Evolutionary conservation across 2,329 filamentous ascomycete genomes (phyloP).

Genomic region (Thelonectria rubi): DNA sequence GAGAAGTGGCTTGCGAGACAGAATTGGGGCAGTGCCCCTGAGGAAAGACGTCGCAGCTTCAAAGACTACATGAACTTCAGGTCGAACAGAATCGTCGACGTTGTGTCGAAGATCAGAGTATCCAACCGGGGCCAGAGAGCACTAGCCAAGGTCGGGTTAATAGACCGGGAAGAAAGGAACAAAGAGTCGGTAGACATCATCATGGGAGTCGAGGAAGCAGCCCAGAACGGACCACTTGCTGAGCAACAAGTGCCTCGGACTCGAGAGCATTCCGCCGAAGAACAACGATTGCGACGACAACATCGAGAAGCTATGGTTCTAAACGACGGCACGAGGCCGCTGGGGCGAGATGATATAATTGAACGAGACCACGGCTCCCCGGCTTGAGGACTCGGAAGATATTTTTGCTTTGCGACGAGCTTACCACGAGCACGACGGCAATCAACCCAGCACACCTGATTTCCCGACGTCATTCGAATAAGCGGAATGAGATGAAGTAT

Average conservation of each 20-base stretch:
- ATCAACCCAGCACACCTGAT: neutral
- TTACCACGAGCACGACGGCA: neutral
- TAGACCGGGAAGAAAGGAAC: slow-evolving; percentile 47
- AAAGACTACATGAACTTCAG: slow-evolving; percentile 58
- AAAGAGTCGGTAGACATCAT: slow-evolving; percentile 46
- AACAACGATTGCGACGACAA: slow-evolving; percentile 77
- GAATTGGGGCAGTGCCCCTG: slow-evolving; percentile 68
- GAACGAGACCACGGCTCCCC: slow-evolving; percentile 65
- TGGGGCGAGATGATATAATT: slow-evolving; percentile 81
- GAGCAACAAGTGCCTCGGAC: slow-evolving; percentile 46
- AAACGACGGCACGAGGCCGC: slow-evolving; percentile 81
- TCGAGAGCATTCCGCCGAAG: slow-evolving; percentile 67
- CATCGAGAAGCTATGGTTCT: slow-evolving; percentile 90
- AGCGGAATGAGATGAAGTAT: neutral
- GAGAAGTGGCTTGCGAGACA: slow-evolving; percentile 80
- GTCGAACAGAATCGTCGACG: slow-evolving; percentile 63
- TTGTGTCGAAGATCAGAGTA: slow-evolving; percentile 58
- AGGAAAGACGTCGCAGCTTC: slow-evolving; percentile 65
- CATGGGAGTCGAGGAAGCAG: slow-evolving; percentile 47
- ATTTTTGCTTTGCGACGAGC: neutral
- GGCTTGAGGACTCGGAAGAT: slow-evolving; percentile 30
- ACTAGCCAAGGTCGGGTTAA: slow-evolving; percentile 60
- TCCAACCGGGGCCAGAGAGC: slow-evolving; percentile 61
- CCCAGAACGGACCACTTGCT: slow-evolving; percentile 32
- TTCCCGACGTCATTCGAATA: neutral